These are phyloP conservation scores for Drechslera avenae DNA, from an alignment of 2,329 filamentous ascomycete species.

Conservation along the genomic window DNA sequence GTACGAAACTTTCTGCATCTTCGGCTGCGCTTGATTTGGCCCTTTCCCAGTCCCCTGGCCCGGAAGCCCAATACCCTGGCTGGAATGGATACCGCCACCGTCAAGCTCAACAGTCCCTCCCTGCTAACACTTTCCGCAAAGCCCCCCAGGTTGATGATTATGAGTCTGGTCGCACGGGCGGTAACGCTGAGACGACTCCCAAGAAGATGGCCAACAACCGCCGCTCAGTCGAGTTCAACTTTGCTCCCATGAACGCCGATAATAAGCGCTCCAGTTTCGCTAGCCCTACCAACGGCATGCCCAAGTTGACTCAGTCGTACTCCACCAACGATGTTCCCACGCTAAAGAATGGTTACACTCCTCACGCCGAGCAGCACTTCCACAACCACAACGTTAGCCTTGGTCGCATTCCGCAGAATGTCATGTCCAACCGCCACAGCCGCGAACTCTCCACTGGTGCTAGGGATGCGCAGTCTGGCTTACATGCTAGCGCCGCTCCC, in stretches of 20 bases:
- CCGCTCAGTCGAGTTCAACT: conserved; percentile 56
- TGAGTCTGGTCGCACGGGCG: conserved; percentile 43
- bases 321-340: conserved; percentile 90
- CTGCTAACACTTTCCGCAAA: conserved; percentile 59
- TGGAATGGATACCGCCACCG: conserved; percentile 70
- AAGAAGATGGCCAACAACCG: conserved; percentile 51
- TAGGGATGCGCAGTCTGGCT: conserved; percentile 65
- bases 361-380: conserved; percentile 62
- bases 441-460: conserved; percentile 67
- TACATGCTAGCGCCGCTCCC: conserved; percentile 79
- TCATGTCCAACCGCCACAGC: conserved; percentile 69
- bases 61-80: conserved; percentile 63
- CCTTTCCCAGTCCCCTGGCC: conserved; percentile 68
- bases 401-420: conserved; percentile 74
- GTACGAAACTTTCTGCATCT: conserved; percentile 74
- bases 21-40: conserved; percentile 82
- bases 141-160: conserved; percentile 44
- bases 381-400: conserved; percentile 81
- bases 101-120: conserved; percentile 64
- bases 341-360: conserved; percentile 67
- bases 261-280: conserved; percentile 53
- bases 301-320: conserved; percentile 84
- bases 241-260: conserved; percentile 43
- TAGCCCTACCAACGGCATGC: conserved; percentile 66
- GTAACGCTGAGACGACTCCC: conserved; percentile 49